phyloP scores from a whole-genome alignment of 2,329 filamentous ascomycete genomes.

The Blastomyces gilchristii region DNA sequence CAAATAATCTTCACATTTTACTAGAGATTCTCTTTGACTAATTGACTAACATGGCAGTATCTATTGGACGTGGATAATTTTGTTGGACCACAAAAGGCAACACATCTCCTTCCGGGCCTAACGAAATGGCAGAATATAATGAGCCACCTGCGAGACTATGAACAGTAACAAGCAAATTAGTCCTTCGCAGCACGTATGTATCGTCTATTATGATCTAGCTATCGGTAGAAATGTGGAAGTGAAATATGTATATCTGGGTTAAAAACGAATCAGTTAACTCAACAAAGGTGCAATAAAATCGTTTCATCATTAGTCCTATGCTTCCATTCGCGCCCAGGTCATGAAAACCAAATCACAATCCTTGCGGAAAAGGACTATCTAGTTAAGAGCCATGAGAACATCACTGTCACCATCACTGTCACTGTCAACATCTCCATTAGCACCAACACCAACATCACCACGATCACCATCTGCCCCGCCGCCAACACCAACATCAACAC shows the following conservation, averaged over 20 bases:
- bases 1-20: neutral
- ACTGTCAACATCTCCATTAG: too few species aligned
- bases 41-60: neutral
- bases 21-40: neutral
- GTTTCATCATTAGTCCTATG: neutral
- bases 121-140: neutral
- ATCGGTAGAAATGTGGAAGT: neutral
- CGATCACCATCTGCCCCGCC: too few species aligned
- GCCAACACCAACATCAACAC: neutral
- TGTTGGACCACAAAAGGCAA: neutral
- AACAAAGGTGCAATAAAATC: neutral
- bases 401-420: neutral
- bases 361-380: neutral
- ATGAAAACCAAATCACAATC: neutral
- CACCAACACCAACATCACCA: neutral
- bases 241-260: neutral
- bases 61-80: neutral
- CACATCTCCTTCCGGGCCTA: neutral
- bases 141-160: neutral
- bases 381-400: neutral
- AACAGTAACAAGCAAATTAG: neutral
- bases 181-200: neutral
- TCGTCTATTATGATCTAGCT: neutral
- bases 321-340: neutral
- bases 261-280: neutral